Evolutionary conservation across 2,329 filamentous ascomycete genomes (phyloP), one percentile per base, ranked within the genome.

Genomic region (Phialophora chinensis): DNA sequence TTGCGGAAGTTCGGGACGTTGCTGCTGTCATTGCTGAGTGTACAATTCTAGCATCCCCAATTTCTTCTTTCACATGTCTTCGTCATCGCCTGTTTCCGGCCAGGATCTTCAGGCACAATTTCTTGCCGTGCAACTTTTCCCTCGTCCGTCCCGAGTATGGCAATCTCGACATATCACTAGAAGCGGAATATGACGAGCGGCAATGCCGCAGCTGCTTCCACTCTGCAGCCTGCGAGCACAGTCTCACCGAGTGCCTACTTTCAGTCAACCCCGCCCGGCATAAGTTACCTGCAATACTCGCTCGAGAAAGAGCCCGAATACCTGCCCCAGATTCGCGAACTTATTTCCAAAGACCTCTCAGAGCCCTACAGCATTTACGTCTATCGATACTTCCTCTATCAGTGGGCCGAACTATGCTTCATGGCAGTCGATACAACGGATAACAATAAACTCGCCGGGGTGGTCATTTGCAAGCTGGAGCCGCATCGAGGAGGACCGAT

Each of bases 281-380:
- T 85, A 71, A 81, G 79, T 70, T 89, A 89, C 76, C 77, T 86
- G 67, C 85, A 85, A 73, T 90, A 90, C 75, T 82, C 87, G 68
- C 77, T 78, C 62, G 76, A 82, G 58, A 86, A 87, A 71, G 88
- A 90, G 75, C 83, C 85, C 60, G 80, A 82, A 63, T 89, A 95
- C 76, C 88, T 99, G 50, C 88, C 93, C 42, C 88, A 92, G 50
- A 97, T 99, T 79, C 89, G 94, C 63, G 89, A 93, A 65, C 82
- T 99, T 75, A 99, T 99, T 75, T 95, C 93, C 53, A 96, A 94
- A 75, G 95, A 98, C 77, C 85, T 99, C 58, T 98, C 94, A 73
- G 95, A 99, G 79, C 95, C 95, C 1, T 99, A 99, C 79, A 98
- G 94, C 80, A 98, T 99, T 77, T 99, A 99, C 81, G 95, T 99